Evolutionary conservation across 352 stramenopile species (phyloP).

Genomic region (Globisporangium solare): DNA sequence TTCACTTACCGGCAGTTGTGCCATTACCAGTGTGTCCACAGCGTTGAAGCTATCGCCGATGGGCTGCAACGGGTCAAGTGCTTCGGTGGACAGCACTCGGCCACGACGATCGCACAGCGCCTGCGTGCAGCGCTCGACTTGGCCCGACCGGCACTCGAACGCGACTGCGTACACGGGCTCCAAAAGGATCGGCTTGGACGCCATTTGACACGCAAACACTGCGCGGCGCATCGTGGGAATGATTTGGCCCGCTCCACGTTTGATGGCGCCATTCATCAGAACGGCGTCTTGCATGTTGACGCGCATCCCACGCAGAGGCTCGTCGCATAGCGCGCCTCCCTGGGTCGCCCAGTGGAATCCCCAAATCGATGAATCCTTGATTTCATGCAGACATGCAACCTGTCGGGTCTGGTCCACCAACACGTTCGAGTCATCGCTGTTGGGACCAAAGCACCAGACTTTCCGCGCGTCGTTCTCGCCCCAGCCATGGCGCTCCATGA

Average conservation of each 20-base stretch:
- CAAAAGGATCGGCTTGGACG: conserved; percentile 92
- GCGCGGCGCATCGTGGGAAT: conserved; percentile 98
- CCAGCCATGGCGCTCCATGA: conserved; percentile 97
- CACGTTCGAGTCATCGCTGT: conserved; percentile 98
- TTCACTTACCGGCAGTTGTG: conserved; percentile 99
- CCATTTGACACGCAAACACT: conserved; percentile 97
- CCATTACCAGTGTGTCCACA: conserved; percentile 98
- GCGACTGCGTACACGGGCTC: conserved; percentile 99
- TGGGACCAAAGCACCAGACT: conserved; percentile 99
- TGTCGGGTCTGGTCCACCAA: conserved; percentile 99
- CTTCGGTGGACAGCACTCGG: conserved; percentile 92
- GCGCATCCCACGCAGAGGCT: conserved; percentile 95
- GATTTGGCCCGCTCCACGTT: conserved; percentile 99
- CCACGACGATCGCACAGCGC: conserved; percentile 97
- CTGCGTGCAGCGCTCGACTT: conserved; percentile 98
- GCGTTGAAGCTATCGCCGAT: conserved; percentile 94
- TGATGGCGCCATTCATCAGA: conserved; percentile 99
- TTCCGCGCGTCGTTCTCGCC: conserved; percentile 98
- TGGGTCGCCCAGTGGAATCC: conserved; percentile 99
- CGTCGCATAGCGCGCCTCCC: conserved; percentile 97
- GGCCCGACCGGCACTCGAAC: conserved; percentile 97
- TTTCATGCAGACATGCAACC: conserved; percentile 99
- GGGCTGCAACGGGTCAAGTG: too few relatives aligned
- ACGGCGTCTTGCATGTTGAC: conserved; percentile 99
- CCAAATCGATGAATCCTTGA: conserved; percentile 98